phyloP scores from a whole-genome alignment of 78 protist genomes.

The Mantamonas sphyraenae region DNA sequence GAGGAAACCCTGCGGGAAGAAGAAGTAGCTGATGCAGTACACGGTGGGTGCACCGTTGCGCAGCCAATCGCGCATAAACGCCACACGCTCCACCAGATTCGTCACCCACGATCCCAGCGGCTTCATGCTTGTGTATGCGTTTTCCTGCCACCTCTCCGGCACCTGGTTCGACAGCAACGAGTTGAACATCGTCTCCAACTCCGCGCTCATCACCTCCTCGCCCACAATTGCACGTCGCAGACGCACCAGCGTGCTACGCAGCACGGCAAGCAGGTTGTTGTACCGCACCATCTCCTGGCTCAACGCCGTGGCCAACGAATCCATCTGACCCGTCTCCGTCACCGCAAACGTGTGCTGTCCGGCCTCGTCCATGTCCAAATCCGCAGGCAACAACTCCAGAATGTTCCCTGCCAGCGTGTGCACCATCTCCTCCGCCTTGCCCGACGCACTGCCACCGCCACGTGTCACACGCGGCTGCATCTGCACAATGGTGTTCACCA shows the following conservation, averaged over 20 bases:
- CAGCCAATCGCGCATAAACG: constrained; percentile 58
- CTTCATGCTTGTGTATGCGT: constrained; percentile 59
- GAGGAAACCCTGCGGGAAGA: constrained; percentile 60
- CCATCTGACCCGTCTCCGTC: constrained; percentile 12
- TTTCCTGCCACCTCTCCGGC: constrained; percentile 40
- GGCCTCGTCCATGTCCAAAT: constrained; percentile 12
- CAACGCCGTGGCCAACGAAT: constrained; percentile 60
- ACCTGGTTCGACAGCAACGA: constrained; percentile 28
- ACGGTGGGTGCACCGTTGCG: constrained; percentile 37
- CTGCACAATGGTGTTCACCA: constrained; percentile 27
- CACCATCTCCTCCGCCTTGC: constrained; percentile 7
- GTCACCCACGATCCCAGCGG: constrained; percentile 67
- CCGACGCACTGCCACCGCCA: not conserved
- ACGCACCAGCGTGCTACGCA: constrained; percentile 22
- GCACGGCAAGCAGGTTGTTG: constrained; percentile 36
- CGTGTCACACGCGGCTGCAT: constrained; percentile 56
- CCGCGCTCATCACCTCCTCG: constrained; percentile 52
- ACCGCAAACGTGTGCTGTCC: constrained; percentile 3
- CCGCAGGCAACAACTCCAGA: not conserved
- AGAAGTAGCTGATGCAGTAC: constrained; percentile 66
- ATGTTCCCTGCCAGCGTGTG: not conserved
- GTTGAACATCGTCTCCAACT: constrained; percentile 54
- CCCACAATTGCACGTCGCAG: constrained; percentile 59
- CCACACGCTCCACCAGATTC: constrained; percentile 33
- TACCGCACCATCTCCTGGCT: constrained; percentile 63